Percentiles rank a stretch among this genome's conserved stretches.
Conservation (phyloP, 2,329 filamentous ascomycete species). For the Neonectria punicea region DNA sequence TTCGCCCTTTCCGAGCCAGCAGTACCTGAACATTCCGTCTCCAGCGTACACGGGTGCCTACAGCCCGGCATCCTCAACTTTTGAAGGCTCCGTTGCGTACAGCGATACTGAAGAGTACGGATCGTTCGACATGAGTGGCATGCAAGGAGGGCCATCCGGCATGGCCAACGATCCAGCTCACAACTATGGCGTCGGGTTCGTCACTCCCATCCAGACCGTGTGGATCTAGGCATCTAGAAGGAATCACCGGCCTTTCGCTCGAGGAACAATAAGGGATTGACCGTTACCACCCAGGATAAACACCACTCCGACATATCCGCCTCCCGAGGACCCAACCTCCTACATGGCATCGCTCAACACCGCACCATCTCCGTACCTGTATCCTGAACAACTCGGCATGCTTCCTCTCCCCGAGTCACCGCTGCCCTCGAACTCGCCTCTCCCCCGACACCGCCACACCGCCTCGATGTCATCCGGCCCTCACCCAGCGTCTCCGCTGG, state of each 20-base stretch:
- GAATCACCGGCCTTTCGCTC: conserved; percentile 52
- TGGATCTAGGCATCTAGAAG: conserved; percentile 64
- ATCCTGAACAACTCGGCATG: conserved; percentile 55
- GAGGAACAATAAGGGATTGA: conserved; percentile 63
- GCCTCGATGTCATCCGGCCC: conserved; percentile 49
- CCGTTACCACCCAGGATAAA: conserved; percentile 63
- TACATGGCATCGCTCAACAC: conserved; percentile 50
- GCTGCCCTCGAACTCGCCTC: conserved; percentile 47
- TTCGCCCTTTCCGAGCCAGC: conserved; percentile 63
- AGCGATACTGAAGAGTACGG: conserved; percentile 70
- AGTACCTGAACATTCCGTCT: conserved; percentile 73
- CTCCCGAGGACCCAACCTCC: conserved; percentile 54
- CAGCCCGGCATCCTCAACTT: conserved; percentile 71
- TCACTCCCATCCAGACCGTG: conserved; percentile 70
- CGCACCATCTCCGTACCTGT: conserved; percentile 58
- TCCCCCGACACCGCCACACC: conserved; percentile 54
- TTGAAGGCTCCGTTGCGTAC: conserved; percentile 70
- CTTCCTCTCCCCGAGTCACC: conserved; percentile 60
- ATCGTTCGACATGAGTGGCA: conserved; percentile 58
- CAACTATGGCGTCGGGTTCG: conserved; percentile 65
- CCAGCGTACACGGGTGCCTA: conserved; percentile 68
- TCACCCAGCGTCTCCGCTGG: conserved; percentile 50
- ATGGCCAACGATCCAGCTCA: conserved; percentile 57
- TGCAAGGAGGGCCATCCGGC: conserved; percentile 58
- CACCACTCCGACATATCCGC: conserved; percentile 57